phyloP scores from a whole-genome alignment of 805 yeast species.

The Lachancea kluyveri region DNA sequence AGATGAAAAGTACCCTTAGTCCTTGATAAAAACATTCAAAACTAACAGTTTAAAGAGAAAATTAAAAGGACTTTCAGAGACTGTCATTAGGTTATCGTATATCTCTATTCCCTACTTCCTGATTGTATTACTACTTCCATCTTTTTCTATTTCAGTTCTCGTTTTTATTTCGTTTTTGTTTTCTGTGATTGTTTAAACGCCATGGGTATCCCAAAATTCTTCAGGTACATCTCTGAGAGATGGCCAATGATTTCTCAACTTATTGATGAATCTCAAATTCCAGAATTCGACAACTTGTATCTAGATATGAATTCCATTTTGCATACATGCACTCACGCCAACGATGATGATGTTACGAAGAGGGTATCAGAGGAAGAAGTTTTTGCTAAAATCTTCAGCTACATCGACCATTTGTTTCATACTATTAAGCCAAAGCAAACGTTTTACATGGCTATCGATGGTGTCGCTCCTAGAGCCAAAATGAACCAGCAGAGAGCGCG shows the following conservation, averaged over 20 bases:
- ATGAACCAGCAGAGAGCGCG: conserved; percentile 98
- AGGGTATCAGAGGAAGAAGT: conserved; percentile 84
- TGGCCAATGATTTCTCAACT: conserved; percentile 94
- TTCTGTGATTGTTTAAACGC: neutral
- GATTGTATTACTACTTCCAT: too few species aligned
- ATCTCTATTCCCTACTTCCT: too few species aligned
- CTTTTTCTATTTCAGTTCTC: too few species aligned
- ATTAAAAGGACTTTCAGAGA: too few species aligned
- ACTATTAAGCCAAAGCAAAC: conserved; percentile 80
- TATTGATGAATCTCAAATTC: conserved; percentile 73
- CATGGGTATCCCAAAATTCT: conserved; percentile 94
- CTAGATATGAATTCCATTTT: conserved; percentile 97
- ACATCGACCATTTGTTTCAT: conserved; percentile 88
- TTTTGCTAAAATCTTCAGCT: conserved; percentile 86
- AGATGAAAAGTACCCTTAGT: too few species aligned
- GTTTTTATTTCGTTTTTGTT: too few species aligned
- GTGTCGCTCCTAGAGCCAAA: conserved; percentile 98
- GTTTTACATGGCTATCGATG: conserved; percentile 96
- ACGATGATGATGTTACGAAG: conserved; percentile 57
- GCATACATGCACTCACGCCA: conserved; percentile 88
- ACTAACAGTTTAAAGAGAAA: too few species aligned
- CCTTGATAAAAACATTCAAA: too few species aligned
- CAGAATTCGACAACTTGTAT: conserved; percentile 91
- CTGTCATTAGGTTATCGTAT: too few species aligned
- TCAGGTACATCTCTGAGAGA: conserved; percentile 94